Conservation (phyloP, 164 flowering plant genomes). For the Euptelea pleiosperma region DNA sequence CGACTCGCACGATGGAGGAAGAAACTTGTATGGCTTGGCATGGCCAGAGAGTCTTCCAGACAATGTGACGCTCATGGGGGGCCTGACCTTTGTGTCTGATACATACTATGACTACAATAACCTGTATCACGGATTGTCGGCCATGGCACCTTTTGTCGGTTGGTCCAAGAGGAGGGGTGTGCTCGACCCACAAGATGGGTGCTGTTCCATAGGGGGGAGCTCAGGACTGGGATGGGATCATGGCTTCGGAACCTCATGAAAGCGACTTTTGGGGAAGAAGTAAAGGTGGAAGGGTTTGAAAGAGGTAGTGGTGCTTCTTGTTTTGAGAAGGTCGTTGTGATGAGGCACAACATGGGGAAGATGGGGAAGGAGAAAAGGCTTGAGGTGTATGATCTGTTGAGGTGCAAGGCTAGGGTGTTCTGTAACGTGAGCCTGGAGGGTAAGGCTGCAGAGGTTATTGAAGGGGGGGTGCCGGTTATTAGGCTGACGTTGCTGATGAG, state of each 20-base stretch:
- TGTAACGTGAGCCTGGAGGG: conserved; percentile 33
- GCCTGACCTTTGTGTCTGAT: conserved; percentile 27
- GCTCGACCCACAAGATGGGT: conserved; percentile 31
- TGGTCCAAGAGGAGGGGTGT: conserved; percentile 26
- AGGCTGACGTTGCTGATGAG: conserved; percentile 68
- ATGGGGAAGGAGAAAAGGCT: conserved; percentile 50
- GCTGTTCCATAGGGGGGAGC: conserved; percentile 41
- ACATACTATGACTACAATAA: conserved; percentile 25
- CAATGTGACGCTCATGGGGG: conserved; percentile 13
- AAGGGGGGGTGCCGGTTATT: conserved; percentile 30
- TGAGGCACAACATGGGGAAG: conserved; percentile 65
- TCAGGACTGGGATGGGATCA: conserved; percentile 35
- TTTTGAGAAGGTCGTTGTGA: conserved; percentile 56
- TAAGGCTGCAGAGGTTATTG: background rate
- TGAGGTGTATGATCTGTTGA: conserved; percentile 54
- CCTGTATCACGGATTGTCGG: conserved; percentile 27
- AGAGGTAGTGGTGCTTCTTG: conserved; percentile 34
- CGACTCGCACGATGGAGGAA: conserved; percentile 19
- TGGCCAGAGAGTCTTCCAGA: conserved; percentile 32
- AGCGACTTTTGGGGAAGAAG: conserved; percentile 37
- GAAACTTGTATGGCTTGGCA: conserved; percentile 36
- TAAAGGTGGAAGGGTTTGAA: conserved; percentile 31
- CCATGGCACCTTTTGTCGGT: conserved; percentile 27
- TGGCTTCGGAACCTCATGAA: conserved; percentile 47
- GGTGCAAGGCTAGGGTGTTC: conserved; percentile 55